phyloP scores from a whole-genome alignment of 1,284 basidiomycete genomes.

The Cyathus olla region DNA sequence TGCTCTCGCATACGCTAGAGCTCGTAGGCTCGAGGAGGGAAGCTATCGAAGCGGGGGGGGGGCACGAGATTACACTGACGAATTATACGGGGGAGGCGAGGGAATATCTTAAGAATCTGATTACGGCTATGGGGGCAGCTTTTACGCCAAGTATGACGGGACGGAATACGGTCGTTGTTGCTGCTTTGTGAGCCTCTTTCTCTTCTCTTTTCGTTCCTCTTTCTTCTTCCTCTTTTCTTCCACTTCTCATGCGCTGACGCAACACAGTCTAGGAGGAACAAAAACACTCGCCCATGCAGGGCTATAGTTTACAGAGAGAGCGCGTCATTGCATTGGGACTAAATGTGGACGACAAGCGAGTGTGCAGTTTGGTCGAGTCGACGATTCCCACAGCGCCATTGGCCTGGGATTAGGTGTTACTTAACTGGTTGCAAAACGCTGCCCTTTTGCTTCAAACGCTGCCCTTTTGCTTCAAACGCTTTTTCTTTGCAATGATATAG shows the following conservation, averaged over 20 bases:
- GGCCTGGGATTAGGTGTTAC: no score
- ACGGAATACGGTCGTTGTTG: conserved; percentile 83
- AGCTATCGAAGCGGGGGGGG: conserved; percentile 62
- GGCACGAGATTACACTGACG: conserved; percentile 81
- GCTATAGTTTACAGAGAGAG: no score
- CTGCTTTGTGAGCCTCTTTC: conserved; percentile 72
- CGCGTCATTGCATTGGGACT: no score
- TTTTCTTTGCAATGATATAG: no score
- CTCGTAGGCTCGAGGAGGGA: conserved; percentile 58
- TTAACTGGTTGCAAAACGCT: no score
- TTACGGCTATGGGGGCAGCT: conserved; percentile 79
- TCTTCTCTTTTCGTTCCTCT: conserved; percentile 22
- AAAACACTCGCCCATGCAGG: no score
- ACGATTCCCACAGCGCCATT: no score
- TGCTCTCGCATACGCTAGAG: conserved; percentile 68
- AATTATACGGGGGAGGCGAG: conserved; percentile 89
- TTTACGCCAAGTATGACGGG: conserved; percentile 87
- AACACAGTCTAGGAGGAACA: conserved; percentile 66
- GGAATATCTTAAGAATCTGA: conserved; percentile 88
- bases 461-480: no score
- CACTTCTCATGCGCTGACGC: no score
- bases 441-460: no score
- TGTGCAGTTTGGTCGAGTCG: no score
- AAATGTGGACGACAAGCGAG: no score
- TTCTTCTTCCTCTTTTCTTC: not conserved